Conservation (phyloP, 2,329 filamentous ascomycete species). For the Nemania serpens region DNA sequence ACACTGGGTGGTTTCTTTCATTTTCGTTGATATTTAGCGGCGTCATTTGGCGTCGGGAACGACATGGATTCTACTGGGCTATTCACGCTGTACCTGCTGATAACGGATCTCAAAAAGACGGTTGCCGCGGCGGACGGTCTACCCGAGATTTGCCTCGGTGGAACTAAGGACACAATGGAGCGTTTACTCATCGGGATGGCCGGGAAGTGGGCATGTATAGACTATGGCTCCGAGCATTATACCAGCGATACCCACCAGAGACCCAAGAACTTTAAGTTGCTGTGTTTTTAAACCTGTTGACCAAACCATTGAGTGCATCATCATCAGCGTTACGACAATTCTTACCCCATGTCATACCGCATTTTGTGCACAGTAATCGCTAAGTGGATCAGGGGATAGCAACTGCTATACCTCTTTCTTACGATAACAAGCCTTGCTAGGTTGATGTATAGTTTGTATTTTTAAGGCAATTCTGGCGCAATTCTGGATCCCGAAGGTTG, state of each 20-base stretch:
- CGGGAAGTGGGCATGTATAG: constrained; percentile 23
- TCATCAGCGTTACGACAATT: neutral
- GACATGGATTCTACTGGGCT: constrained; percentile 2
- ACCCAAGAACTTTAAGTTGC: constrained; percentile 15
- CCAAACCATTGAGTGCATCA: neutral
- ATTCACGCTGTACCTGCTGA: neutral
- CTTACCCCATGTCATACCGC: neutral
- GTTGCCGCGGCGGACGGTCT: neutral
- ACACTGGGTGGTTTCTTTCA: constrained; percentile 1
- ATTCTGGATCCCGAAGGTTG: no score
- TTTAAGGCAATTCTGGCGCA: no score
- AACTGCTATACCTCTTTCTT: no score
- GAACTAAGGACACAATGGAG: constrained; percentile 6
- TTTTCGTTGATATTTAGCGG: constrained; percentile 8
- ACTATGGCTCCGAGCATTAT: constrained; percentile 20
- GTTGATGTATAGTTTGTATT: no score
- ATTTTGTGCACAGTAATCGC: no score
- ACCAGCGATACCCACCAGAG: constrained; percentile 26
- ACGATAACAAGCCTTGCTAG: no score
- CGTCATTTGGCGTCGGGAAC: constrained; percentile 13
- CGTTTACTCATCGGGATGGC: constrained; percentile 19
- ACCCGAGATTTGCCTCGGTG: neutral
- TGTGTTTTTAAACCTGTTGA: neutral
- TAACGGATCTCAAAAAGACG: constrained; percentile 4
- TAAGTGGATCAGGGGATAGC: no score